Conservation (phyloP, 1,284 basidiomycete species). For the Caloboletus firmus region DNA sequence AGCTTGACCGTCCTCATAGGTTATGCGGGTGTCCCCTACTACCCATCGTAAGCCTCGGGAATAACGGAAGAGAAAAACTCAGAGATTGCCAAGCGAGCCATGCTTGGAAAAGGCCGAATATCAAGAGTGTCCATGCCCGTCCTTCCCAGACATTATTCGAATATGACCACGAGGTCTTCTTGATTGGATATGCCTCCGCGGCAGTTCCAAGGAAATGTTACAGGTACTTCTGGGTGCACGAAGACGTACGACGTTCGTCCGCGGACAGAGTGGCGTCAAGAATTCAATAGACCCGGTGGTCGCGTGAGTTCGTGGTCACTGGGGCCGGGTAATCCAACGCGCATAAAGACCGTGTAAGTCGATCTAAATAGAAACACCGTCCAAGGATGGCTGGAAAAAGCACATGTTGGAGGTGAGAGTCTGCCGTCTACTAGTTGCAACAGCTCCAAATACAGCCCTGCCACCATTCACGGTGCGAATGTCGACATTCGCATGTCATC, state of each 20-base stretch:
- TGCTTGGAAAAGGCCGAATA: neutral
- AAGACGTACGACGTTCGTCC: constrained; percentile 9
- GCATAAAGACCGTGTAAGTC: neutral
- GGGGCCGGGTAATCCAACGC: neutral
- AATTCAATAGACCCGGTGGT: neutral
- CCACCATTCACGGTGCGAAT: neutral
- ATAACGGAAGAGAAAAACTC: neutral
- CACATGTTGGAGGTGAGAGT: neutral
- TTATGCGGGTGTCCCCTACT: neutral
- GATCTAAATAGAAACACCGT: neutral
- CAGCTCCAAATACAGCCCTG: neutral
- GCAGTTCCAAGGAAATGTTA: neutral
- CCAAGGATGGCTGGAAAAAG: neutral
- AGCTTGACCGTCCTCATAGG: neutral
- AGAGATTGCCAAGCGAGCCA: neutral
- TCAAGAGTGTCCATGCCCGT: neutral
- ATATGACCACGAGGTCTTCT: constrained; percentile 1
- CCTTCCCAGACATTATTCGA: neutral
- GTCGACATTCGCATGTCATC: neutral
- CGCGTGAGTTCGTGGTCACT: neutral
- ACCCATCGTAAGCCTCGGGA: neutral
- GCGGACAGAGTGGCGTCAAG: constrained; percentile 10
- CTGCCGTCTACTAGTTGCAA: neutral
- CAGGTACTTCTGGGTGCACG: neutral
- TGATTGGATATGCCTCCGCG: neutral